These are phyloP conservation scores for Neonectria magnoliae DNA, from an alignment of 2,329 filamentous ascomycete species.

Conservation along the genomic window DNA sequence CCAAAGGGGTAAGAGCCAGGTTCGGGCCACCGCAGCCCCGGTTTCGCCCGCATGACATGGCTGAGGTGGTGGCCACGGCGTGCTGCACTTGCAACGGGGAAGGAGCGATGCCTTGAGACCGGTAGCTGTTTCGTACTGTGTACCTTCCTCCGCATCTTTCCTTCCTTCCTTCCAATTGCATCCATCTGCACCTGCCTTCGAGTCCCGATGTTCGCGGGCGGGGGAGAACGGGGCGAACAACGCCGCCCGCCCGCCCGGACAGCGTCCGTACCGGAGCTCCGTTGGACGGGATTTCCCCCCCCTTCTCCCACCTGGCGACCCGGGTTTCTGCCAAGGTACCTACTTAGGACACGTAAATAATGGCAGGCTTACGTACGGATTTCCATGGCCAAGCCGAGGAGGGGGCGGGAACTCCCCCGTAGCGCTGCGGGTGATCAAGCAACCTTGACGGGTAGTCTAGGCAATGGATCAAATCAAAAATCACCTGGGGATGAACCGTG, in stretches of 20 bases:
- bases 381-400: too few relatives aligned
- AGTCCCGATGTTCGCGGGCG: background rate
- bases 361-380: too few relatives aligned
- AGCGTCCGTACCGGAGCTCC: conserved; percentile 1
- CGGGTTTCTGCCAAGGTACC: background rate
- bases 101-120: too few relatives aligned
- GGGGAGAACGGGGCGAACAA: too few relatives aligned
- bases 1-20: conserved; percentile 30
- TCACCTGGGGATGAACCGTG: too few relatives aligned
- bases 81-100: too few relatives aligned
- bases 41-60: conserved; percentile 38
- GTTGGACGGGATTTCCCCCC: background rate
- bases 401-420: too few relatives aligned
- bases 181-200: background rate
- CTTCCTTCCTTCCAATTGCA: too few relatives aligned
- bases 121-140: background rate
- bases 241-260: background rate
- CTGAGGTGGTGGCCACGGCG: too few relatives aligned
- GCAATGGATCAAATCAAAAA: too few relatives aligned
- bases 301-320: background rate
- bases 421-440: too few relatives aligned
- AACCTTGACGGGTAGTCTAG: too few relatives aligned
- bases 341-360: background rate
- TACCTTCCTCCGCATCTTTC: background rate
- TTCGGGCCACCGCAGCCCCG: conserved; percentile 34